A percentile compares a stretch with the other conserved stretches of the same genome.
phyloP scores from a whole-genome alignment of 192 early-diverging fungal species.

The Coemansia furcata region DNA sequence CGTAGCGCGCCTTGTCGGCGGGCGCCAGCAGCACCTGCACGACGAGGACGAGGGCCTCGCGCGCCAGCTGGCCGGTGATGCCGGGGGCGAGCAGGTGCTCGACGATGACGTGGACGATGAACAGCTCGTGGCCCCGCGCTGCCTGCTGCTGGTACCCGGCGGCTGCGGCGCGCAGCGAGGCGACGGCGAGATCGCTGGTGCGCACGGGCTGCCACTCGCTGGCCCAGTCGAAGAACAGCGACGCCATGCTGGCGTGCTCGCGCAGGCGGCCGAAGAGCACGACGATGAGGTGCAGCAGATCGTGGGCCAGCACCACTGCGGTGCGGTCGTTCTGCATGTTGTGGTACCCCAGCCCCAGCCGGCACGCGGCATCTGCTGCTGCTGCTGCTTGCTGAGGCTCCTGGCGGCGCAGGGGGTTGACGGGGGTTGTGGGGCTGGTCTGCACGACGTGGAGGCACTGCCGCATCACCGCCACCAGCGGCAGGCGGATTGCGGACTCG shows the following conservation, averaged over 20 bases:
- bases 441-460: slow-evolving; percentile 32
- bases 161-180: slow-evolving; percentile 18
- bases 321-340: slow-evolving; percentile 25
- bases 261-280: slow-evolving; percentile 38
- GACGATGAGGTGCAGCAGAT: slow-evolving; percentile 32
- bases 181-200: slow-evolving; percentile 20
- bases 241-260: slow-evolving; percentile 34
- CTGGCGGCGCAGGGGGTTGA: slow-evolving; percentile 21
- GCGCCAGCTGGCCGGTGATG: slow-evolving; percentile 31
- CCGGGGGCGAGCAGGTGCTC: slow-evolving; percentile 50
- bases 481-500: slow-evolving; percentile 47
- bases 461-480: slow-evolving; percentile 45
- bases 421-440: slow-evolving; percentile 23
- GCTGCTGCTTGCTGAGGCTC: neutral
- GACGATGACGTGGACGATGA: slow-evolving; percentile 39
- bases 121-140: slow-evolving; percentile 39
- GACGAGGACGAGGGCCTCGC: slow-evolving; percentile 45
- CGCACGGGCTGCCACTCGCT: neutral
- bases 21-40: slow-evolving; percentile 46
- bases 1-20: slow-evolving; percentile 15
- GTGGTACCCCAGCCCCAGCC: slow-evolving; percentile 32
- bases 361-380: neutral
- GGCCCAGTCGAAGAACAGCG: slow-evolving; percentile 50
- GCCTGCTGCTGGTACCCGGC: slow-evolving; percentile 15
- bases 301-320: slow-evolving; percentile 27